These are phyloP conservation scores for Tricholoma sp. DNA, from an alignment of 768 basidiomycete species.

Conservation along the genomic window DNA sequence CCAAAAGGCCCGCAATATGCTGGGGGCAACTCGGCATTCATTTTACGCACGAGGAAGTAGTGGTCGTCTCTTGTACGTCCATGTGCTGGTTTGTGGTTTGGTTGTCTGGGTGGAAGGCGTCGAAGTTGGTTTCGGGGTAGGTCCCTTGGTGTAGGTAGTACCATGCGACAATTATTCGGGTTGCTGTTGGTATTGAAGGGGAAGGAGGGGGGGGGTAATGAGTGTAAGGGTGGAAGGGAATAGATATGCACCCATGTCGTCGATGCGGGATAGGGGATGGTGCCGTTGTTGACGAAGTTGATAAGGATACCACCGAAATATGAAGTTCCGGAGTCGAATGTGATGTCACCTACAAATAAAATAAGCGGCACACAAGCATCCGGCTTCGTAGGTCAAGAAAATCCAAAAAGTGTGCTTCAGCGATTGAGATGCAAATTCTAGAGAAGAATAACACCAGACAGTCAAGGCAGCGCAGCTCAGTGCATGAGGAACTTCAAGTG, in stretches of 20 bases:
- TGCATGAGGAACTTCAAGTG: too few species aligned
- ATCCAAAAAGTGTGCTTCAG: too few species aligned
- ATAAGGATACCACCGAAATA: slow-evolving; percentile 72
- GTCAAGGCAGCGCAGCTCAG: too few species aligned
- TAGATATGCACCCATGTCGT: slow-evolving; percentile 64
- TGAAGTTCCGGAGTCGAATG: slow-evolving; percentile 41
- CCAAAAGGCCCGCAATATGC: too few species aligned
- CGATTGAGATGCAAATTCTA: too few species aligned
- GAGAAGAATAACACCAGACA: too few species aligned
- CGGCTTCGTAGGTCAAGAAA: too few species aligned
- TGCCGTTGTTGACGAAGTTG: slow-evolving; percentile 63
- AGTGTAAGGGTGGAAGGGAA: too few species aligned
- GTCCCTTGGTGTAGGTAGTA: slow-evolving; percentile 65
- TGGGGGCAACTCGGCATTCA: too few species aligned
- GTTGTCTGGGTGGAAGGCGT: slow-evolving; percentile 52
- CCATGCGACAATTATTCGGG: slow-evolving; percentile 70
- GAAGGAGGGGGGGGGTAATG: too few species aligned
- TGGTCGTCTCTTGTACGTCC: slow-evolving; percentile 72
- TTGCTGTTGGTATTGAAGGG: slow-evolving; percentile 50
- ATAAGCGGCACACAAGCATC: too few species aligned
- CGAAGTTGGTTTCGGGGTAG: slow-evolving; percentile 70
- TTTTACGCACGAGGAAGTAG: slow-evolving; percentile 57
- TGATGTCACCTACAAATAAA: slow-evolving; percentile 31
- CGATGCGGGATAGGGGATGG: slow-evolving; percentile 61
- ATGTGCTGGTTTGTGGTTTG: slow-evolving; percentile 53